Base-by-base conservation (phyloP, 495 filamentous ascomycete genomes). In the Hyaloscypha bicolor region DNA sequence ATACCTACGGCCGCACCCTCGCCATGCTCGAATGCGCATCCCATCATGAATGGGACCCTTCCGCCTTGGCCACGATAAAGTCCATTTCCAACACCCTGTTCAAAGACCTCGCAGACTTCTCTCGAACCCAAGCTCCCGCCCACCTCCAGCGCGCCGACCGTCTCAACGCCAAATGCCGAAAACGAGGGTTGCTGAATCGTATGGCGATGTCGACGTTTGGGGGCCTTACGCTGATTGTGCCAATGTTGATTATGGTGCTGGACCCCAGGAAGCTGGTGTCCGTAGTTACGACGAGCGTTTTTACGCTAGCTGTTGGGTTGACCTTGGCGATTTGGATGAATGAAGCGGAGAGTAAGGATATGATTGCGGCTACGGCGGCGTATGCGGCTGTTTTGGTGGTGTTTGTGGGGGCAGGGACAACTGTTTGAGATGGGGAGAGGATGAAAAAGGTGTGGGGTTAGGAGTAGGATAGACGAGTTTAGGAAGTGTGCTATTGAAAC, bases 181-280 rank as follows among this genome's bases (percentile, higher is more conserved):
- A 61, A 61, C 35, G 56, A 16, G 9, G 56, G 30, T 33, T 61
- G 14, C 6, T 48, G 16, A 48, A 48, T 48, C 42, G 68, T 33
- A 58, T 70, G 45, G 39, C 35, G 19, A 51, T 59, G n/a, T 53
- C 63, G 31, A 66, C 63, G 19, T 60, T 70, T 39, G 60, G 51
- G 9, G 58, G 63, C n/a, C 35, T 64, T n/a, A 62, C 68, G 22
- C 52, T 66, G 30, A 70, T 66, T 32, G 14, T 70, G 3, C 68
- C 68, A 1, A 70, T 70, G 68, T 42, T 70, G 35, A 63, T 66
- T n/a, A 70, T 70, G 68, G 58, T 70, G n/a, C 29, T 70, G 48
- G 69, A 61, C 61, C 52, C 29, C 30, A 67, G 64, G 45, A 65
- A 21, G n/a, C 6, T 61, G 14, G 64, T 55, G 8, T 37, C 19